Percentiles rank a stretch among this genome's conserved stretches.
Conservation (phyloP, 2,329 filamentous ascomycete species). For the Beauveria pseudobassiana region DNA sequence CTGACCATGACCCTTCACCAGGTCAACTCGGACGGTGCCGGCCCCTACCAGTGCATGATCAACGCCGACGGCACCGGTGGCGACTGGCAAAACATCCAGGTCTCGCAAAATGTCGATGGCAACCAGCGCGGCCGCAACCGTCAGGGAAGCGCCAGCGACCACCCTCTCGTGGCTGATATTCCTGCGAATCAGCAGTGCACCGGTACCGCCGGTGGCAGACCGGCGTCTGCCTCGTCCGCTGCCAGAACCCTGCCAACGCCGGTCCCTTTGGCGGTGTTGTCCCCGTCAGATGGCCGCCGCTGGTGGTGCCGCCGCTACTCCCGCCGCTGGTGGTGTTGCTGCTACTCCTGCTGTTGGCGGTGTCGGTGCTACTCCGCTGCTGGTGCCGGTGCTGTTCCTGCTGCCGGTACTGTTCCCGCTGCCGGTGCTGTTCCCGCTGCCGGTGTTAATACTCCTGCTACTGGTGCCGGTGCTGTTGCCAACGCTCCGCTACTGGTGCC, state of each 20-base stretch:
- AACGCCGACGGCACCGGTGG: slow-evolving; percentile 51
- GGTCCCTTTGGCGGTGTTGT: slow-evolving; percentile 57
- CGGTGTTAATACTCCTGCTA: neutral
- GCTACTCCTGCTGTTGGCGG: neutral
- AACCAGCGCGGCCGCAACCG: slow-evolving; percentile 32
- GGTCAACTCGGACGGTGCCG: slow-evolving; percentile 59
- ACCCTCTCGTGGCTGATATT: slow-evolving; percentile 51
- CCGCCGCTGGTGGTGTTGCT: slow-evolving; percentile 13
- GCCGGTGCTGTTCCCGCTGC: neutral
- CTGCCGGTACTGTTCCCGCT: neutral
- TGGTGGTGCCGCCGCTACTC: neutral
- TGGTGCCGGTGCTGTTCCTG: neutral
- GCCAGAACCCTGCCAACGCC: slow-evolving; percentile 51
- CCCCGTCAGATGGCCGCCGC: slow-evolving; percentile 40
- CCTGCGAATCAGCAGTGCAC: slow-evolving; percentile 49
- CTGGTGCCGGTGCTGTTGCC: neutral
- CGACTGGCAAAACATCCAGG: slow-evolving; percentile 45
- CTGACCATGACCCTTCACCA: slow-evolving; percentile 59
- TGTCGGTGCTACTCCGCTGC: neutral
- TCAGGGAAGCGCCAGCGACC: slow-evolving; percentile 32
- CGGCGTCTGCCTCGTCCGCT: slow-evolving; percentile 56
- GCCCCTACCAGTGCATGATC: slow-evolving; percentile 59
- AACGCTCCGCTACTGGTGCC: neutral
- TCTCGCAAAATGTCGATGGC: slow-evolving; percentile 33
- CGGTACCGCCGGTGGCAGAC: slow-evolving; percentile 50